A percentile compares a stretch with the other conserved stretches of the same genome.
These are phyloP conservation scores for Daldinia grandis DNA, from an alignment of 495 filamentous ascomycete species.

Conservation along the genomic window DNA sequence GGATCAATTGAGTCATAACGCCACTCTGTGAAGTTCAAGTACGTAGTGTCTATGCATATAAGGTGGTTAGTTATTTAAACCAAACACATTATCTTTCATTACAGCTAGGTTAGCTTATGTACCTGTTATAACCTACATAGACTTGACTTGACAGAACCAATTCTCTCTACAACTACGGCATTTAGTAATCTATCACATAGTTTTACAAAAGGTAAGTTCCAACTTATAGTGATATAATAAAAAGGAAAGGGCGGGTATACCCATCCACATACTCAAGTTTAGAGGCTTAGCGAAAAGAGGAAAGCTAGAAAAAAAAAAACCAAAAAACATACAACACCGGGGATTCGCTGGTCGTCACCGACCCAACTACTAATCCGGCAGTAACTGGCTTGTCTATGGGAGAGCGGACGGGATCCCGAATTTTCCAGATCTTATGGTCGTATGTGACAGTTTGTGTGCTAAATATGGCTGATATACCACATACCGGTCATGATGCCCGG, in stretches of 20 bases:
- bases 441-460: constrained; percentile 40
- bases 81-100: too few relatives aligned
- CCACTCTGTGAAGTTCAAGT: constrained; percentile 10
- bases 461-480: too few relatives aligned
- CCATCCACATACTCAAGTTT: too few relatives aligned
- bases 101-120: too few relatives aligned
- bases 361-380: constrained; percentile 57
- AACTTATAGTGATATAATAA: too few relatives aligned
- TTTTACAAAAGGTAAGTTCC: too few relatives aligned
- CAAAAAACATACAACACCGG: constrained; percentile 53
- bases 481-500: neutral
- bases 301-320: constrained; percentile 8
- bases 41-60: neutral
- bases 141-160: too few relatives aligned
- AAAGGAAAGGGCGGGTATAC: too few relatives aligned
- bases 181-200: too few relatives aligned
- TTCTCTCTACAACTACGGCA: too few relatives aligned
- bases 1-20: constrained; percentile 6
- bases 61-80: too few relatives aligned
- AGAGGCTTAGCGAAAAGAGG: neutral
- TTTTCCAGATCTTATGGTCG: constrained; percentile 57
- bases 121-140: too few relatives aligned
- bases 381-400: constrained; percentile 52
- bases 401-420: constrained; percentile 61
- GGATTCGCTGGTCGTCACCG: constrained; percentile 59